Evolutionary conservation across 306 rosid species (phyloP).

Genomic region (Cicer yamashitae): DNA sequence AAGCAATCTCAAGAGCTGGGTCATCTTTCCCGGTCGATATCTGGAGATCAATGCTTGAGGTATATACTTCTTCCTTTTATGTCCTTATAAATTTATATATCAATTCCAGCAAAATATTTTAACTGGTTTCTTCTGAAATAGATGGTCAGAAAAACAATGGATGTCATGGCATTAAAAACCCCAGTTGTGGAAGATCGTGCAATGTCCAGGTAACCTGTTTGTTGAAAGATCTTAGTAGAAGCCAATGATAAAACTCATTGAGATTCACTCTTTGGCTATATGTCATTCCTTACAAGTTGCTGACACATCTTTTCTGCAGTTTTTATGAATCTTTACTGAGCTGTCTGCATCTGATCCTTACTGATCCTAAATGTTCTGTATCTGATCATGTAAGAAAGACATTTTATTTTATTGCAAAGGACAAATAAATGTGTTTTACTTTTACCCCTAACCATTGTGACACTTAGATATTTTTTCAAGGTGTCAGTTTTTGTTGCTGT

Average conservation of each 20-base stretch:
- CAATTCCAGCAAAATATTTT: slow-evolving; percentile 37
- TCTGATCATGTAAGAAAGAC: slow-evolving; percentile 81
- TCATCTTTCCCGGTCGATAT: slow-evolving; percentile 64
- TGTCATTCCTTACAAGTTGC: slow-evolving; percentile 39
- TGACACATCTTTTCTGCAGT: slow-evolving; percentile 60
- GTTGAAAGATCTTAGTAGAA: slow-evolving; percentile 36
- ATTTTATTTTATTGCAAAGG: slow-evolving; percentile 23
- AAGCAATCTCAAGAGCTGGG: slow-evolving; percentile 70
- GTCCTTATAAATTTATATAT: neutral
- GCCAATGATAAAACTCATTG: slow-evolving; percentile 23
- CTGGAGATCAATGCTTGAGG: slow-evolving; percentile 85
- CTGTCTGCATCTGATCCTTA: slow-evolving; percentile 78
- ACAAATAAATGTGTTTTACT: slow-evolving; percentile 24
- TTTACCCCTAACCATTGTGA: slow-evolving; percentile 27
- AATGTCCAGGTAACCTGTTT: slow-evolving; percentile 70
- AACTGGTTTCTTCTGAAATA: slow-evolving; percentile 45
- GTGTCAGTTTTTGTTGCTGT: slow-evolving; percentile 85
- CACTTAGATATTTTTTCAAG: slow-evolving; percentile 53
- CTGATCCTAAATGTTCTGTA: slow-evolving; percentile 70
- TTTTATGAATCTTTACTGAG: slow-evolving; percentile 76
- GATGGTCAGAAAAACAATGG: slow-evolving; percentile 87
- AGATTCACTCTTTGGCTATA: slow-evolving; percentile 34
- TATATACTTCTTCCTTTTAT: slow-evolving; percentile 31
- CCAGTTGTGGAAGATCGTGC: slow-evolving; percentile 61
- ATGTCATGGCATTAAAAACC: slow-evolving; percentile 66